These are phyloP conservation scores for Populus hybrid DNA, from an alignment of 441 rosid species.

Conservation along the genomic window DNA sequence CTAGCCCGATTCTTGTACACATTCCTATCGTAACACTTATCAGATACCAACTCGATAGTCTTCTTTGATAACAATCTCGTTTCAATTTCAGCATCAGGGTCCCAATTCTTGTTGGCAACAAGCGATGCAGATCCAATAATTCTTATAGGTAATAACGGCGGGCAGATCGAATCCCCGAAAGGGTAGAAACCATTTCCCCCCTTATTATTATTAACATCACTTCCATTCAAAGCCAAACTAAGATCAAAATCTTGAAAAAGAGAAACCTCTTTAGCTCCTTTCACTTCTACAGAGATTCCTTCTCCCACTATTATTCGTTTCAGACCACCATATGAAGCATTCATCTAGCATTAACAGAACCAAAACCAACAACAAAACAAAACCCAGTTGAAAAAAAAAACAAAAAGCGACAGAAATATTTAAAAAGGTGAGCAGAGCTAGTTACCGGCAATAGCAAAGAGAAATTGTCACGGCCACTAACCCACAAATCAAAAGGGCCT, in stretches of 20 bases:
- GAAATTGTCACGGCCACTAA: constrained; percentile 33
- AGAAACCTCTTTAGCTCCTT: constrained; percentile 52
- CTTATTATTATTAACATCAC: constrained; percentile 10
- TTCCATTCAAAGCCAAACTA: constrained; percentile 25
- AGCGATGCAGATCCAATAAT: constrained; percentile 59
- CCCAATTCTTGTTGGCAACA: constrained; percentile 43
- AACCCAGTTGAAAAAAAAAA: neutral
- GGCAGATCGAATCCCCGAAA: constrained; percentile 32
- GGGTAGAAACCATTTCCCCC: constrained; percentile 29
- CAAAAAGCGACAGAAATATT: neutral
- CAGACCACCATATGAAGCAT: constrained; percentile 40
- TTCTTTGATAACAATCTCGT: constrained; percentile 35
- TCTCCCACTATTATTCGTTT: constrained; percentile 62
- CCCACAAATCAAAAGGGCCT: constrained; percentile 68
- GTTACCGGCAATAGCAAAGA: constrained; percentile 57
- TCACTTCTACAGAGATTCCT: constrained; percentile 60
- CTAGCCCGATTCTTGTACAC: constrained; percentile 23
- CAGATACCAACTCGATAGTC: constrained; percentile 52
- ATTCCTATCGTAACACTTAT: constrained; percentile 46
- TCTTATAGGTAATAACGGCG: constrained; percentile 48
- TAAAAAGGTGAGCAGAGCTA: neutral
- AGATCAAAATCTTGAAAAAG: constrained; percentile 38
- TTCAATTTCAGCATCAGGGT: constrained; percentile 39
- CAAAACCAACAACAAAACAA: neutral
- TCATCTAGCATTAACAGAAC: constrained; percentile 38